These are phyloP conservation scores for Blastocystis sp. DNA, from an alignment of 352 stramenopile species.

Conservation along the genomic window DNA sequence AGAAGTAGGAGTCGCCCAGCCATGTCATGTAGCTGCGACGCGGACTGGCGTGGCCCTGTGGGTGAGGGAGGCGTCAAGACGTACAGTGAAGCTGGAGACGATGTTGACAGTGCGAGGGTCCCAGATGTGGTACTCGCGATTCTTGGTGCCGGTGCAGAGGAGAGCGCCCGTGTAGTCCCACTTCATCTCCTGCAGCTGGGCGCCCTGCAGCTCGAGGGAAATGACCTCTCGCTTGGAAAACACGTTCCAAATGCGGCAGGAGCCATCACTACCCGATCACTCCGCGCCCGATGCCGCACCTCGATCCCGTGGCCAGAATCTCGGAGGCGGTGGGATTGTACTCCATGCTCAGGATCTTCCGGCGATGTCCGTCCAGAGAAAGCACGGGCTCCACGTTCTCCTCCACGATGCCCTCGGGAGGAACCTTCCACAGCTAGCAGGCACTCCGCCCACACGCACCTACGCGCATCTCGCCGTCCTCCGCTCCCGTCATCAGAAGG, in stretches of 20 bases:
- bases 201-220: neutral
- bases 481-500: constrained; percentile 49
- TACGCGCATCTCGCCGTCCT: constrained; percentile 43
- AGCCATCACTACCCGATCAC: neutral
- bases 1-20: constrained; percentile 49
- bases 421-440: constrained; percentile 45
- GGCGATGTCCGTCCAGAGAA: constrained; percentile 27
- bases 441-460: neutral
- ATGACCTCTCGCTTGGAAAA: constrained; percentile 32
- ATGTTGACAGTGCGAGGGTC: constrained; percentile 12
- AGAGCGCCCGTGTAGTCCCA: constrained; percentile 56
- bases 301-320: constrained; percentile 52
- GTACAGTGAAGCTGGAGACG: constrained; percentile 1
- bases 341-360: constrained; percentile 56
- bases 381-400: neutral
- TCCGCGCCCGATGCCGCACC: neutral
- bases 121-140: constrained; percentile 60
- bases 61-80: neutral
- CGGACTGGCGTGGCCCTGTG: constrained; percentile 21
- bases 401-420: constrained; percentile 2
- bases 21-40: constrained; percentile 47
- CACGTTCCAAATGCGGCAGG: constrained; percentile 51
- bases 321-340: constrained; percentile 25
- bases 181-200: constrained; percentile 63
- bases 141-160: constrained; percentile 50